Conservation (phyloP, 305 asterid species). For the Fraxinus greggii region DNA sequence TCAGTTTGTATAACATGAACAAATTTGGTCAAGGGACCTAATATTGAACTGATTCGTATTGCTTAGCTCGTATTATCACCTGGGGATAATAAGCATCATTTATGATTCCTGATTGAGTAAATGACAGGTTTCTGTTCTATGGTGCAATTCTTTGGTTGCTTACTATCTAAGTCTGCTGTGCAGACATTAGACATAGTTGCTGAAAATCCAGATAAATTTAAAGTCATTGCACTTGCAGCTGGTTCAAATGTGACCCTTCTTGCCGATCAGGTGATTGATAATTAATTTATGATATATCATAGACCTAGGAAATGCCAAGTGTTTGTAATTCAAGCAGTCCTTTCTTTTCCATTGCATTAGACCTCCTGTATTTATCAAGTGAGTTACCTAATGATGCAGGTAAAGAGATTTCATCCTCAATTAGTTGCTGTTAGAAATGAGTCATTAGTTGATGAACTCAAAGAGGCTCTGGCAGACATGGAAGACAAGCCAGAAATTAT, state of each 20-base stretch:
- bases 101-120: background rate
- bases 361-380: background rate
- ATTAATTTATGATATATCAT: slow-evolving; percentile 3
- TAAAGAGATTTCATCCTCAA: slow-evolving; percentile 75
- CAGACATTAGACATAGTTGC: slow-evolving; percentile 97
- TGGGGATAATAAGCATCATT: background rate
- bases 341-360: background rate
- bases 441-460: slow-evolving; percentile 68
- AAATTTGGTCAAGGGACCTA: background rate
- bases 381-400: slow-evolving; percentile 40
- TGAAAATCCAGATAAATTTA: slow-evolving; percentile 88
- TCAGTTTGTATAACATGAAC: background rate
- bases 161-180: slow-evolving; percentile 26
- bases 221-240: slow-evolving; percentile 92
- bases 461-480: slow-evolving; percentile 76
- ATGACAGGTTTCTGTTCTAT: background rate
- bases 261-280: slow-evolving; percentile 77
- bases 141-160: slow-evolving; percentile 22
- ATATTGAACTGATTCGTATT: background rate
- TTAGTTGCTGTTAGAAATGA: slow-evolving; percentile 77
- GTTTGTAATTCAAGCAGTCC: background rate
- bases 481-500: slow-evolving; percentile 84
- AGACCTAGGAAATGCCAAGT: background rate
- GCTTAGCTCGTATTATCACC: slow-evolving; percentile 4
- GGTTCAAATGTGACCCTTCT: slow-evolving; percentile 95